A percentile compares a stretch with the other conserved stretches of the same genome.
phyloP scores from a whole-genome alignment of 257 asterid genomes.

The Gentiana dahurica region DNA sequence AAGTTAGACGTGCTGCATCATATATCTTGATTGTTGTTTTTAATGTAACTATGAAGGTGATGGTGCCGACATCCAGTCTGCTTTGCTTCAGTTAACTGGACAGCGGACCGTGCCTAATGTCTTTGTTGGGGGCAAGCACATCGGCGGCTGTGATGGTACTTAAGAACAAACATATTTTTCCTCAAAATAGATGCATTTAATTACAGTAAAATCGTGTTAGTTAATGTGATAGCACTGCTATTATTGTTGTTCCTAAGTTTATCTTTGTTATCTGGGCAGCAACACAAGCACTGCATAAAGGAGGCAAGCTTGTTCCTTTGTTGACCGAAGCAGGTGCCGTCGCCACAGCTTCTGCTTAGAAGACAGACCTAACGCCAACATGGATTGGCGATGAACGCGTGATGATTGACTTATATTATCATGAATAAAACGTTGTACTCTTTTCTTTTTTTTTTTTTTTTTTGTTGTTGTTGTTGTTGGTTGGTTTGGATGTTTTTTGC shows the following conservation, averaged over 20 bases:
- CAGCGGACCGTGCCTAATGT: conserved; percentile 87
- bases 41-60: conserved; percentile 37
- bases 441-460: too few species aligned
- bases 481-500: too few species aligned
- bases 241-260: too few species aligned
- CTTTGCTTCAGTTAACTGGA: conserved; percentile 58
- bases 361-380: conserved; percentile 5
- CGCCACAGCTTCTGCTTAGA: conserved; percentile 38
- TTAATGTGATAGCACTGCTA: too few species aligned
- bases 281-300: conserved; percentile 47
- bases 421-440: not conserved
- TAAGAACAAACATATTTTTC: not conserved
- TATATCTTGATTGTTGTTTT: too few species aligned
- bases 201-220: too few species aligned
- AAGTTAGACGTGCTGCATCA: too few species aligned
- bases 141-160: conserved; percentile 87
- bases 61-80: conserved; percentile 71
- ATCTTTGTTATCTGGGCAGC: conserved; percentile 31
- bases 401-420: not conserved
- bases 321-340: conserved; percentile 78
- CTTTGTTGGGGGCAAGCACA: conserved; percentile 77
- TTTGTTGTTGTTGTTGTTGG: too few species aligned
- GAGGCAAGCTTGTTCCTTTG: conserved; percentile 63
- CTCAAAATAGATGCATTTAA: too few species aligned
- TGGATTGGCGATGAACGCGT: not conserved